Percentiles rank a stretch among this genome's conserved stretches.
Conservation (phyloP, 768 basidiomycete species). For the Mycena chlorophos region DNA sequence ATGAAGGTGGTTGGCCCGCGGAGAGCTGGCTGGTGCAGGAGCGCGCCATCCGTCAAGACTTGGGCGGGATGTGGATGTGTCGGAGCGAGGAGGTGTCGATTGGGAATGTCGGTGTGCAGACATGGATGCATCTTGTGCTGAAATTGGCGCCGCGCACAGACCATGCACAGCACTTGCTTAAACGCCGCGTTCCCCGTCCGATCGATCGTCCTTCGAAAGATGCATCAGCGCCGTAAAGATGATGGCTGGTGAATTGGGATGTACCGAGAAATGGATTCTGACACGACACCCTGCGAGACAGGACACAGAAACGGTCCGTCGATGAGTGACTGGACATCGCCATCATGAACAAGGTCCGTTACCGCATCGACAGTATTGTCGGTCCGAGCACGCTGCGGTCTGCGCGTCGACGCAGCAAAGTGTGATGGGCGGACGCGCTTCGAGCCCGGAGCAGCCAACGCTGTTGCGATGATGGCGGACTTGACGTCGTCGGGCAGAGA, state of each 20-base stretch:
- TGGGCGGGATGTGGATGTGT: neutral
- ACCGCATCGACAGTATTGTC: too few species aligned
- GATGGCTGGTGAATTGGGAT: neutral
- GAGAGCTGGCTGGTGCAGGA: neutral
- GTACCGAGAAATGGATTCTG: neutral
- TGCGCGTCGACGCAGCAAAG: too few species aligned
- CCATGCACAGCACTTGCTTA: neutral
- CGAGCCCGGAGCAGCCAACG: too few species aligned
- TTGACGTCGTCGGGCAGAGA: too few species aligned
- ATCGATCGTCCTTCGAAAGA: neutral
- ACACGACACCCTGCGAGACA: neutral
- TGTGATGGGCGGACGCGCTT: too few species aligned
- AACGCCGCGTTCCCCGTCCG: neutral
- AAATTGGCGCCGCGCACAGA: neutral
- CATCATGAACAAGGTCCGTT: too few species aligned
- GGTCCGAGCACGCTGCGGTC: too few species aligned
- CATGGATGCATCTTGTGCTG: neutral
- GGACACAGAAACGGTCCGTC: neutral
- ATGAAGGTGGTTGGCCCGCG: neutral
- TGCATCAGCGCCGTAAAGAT: neutral
- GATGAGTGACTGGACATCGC: too few species aligned
- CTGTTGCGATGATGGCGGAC: too few species aligned
- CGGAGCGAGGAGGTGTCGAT: neutral
- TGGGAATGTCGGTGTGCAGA: neutral
- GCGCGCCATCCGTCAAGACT: neutral